Evolutionary conservation across 1,139 yeast genomes (phyloP), one percentile per base, ranked within the genome.

Genomic region (Kodamaea suecica): DNA sequence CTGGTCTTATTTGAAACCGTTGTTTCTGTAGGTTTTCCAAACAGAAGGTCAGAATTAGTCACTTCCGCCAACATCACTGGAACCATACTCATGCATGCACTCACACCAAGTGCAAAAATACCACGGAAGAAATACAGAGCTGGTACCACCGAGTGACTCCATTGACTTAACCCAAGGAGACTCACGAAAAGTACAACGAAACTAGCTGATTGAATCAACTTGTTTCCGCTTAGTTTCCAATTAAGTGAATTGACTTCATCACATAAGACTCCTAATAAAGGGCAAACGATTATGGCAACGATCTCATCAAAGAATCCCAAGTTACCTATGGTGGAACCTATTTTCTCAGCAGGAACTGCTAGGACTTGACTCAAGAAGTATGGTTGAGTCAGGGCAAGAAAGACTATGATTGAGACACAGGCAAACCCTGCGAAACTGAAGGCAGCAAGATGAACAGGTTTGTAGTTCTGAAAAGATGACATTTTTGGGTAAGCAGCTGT

Each of bases 251-350:
- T 53, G 35, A 79, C 57, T 45, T 72, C 70, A 48, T 83, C 92
- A 43, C 79, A 71, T 25, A 79, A 52, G 0, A 82, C 73, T 1
- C 92, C 92, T 43, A 81, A 57, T 23, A 80, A 54, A 0, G 90
- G 88, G 11, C 84, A 73, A n/a, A 69, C 48, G 0, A 69, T 37
- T 37, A 82, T 73, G 6, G 79, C 66, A 0, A 74, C 57, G 3
- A 80, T 41, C 49, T 83, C 90, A 52, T 82, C 90, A 9, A 70
- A 70, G 33, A 80, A 73, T 0, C 86, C 85, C 33, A 82, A 53
- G 3, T 72, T 61, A 0, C 88, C 87, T 12, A 80, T 73, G 33
- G 73, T 66, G 29, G 65, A 61, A 1, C 88, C 88, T 38, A 78
- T 63, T 30, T 65, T 62, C 4, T 59, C 52, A 11, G 57, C 52